Evolutionary conservation across 164 flowering plant species (phyloP).

Genomic region (Berberis thunbergii): DNA sequence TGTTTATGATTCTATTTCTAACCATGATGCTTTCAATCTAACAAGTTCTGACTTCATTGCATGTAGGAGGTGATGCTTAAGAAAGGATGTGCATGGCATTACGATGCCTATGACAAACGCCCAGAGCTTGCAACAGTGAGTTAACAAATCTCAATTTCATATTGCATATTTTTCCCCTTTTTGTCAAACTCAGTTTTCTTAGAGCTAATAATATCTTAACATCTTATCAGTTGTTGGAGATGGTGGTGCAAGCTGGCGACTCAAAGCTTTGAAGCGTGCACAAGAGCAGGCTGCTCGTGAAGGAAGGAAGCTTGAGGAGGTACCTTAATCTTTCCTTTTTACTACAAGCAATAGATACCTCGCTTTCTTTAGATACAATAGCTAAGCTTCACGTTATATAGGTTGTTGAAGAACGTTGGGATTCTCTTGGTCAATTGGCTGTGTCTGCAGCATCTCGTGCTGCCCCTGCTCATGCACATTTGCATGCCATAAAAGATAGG

Average conservation of each 20-base stretch:
- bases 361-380: background rate
- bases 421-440: constrained; percentile 66
- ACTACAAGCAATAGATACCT: no score
- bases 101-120: no score
- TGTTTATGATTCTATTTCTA: no score
- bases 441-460: constrained; percentile 60
- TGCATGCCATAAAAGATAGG: constrained; percentile 68
- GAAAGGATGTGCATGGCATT: no score
- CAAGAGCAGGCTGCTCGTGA: constrained; percentile 30
- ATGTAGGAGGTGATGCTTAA: no score
- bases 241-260: constrained; percentile 98
- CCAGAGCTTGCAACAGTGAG: no score
- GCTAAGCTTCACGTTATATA: constrained; percentile 13
- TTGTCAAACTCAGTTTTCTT: no score
- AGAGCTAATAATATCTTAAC: no score
- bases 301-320: constrained; percentile 70
- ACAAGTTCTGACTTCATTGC: no score
- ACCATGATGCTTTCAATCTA: no score
- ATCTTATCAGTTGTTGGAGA: constrained; percentile 86
- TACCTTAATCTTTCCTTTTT: constrained; percentile 6
- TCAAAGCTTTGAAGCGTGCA: constrained; percentile 9
- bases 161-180: no score
- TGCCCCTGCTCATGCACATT: constrained; percentile 83
- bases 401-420: constrained; percentile 94
- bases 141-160: no score